Conservation (phyloP, 2,329 filamentous ascomycete genomes). For the Xylariaceae sp. region DNA sequence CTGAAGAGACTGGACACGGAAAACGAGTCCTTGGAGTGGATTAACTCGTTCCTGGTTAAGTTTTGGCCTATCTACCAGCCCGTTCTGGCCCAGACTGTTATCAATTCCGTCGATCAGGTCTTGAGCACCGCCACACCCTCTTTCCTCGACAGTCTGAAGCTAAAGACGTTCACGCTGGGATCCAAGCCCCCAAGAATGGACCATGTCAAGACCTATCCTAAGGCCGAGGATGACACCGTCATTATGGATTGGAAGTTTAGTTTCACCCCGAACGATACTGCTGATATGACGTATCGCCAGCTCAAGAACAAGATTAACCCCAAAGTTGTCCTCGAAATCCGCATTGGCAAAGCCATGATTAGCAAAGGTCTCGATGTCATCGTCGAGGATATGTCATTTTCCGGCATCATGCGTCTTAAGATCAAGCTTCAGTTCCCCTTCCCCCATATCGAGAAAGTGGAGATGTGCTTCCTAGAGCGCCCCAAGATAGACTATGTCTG, state of each 20-base stretch:
- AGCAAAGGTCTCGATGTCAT: constrained; percentile 97
- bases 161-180: constrained; percentile 92
- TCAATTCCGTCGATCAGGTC: constrained; percentile 94
- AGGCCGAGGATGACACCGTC: constrained; percentile 90
- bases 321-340: constrained; percentile 92
- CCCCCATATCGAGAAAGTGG: constrained; percentile 90
- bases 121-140: constrained; percentile 88
- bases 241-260: constrained; percentile 99
- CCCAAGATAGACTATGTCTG: constrained; percentile 95
- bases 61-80: constrained; percentile 99
- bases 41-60: constrained; percentile 97
- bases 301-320: constrained; percentile 96
- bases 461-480: constrained; percentile 90
- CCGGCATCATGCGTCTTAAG: constrained; percentile 94
- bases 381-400: constrained; percentile 96
- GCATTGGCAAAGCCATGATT: constrained; percentile 93
- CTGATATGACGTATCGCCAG: constrained; percentile 88
- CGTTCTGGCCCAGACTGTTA: constrained; percentile 86
- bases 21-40: constrained; percentile 94
- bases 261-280: constrained; percentile 93
- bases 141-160: constrained; percentile 89
- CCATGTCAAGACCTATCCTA: constrained; percentile 97
- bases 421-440: constrained; percentile 96
- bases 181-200: constrained; percentile 95
- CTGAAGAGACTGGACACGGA: constrained; percentile 88